Conservation (phyloP, 2,329 filamentous ascomycete genomes). For the Coleophoma crateriformis region DNA sequence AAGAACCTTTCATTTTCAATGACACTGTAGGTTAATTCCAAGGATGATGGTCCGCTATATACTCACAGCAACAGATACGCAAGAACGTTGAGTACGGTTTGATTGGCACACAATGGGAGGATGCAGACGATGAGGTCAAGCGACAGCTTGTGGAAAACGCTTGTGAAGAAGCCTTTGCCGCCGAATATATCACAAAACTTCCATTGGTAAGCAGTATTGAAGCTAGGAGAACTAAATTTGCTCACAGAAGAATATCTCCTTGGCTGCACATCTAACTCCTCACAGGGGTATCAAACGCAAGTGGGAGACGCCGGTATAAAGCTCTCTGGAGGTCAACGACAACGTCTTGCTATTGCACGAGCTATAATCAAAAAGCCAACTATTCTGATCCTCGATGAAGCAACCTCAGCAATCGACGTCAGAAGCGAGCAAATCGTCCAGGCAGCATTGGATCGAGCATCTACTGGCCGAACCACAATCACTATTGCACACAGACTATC, state of each 20-base stretch:
- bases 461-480: conserved; percentile 78
- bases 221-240: too few relatives aligned
- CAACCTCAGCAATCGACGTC: conserved; percentile 66
- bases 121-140: conserved; percentile 49
- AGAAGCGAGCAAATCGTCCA: conserved; percentile 90
- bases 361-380: conserved; percentile 43
- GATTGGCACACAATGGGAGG: conserved; percentile 44
- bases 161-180: conserved; percentile 61
- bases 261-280: background rate
- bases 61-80: conserved; percentile 33
- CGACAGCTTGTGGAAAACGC: conserved; percentile 55
- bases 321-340: conserved; percentile 76
- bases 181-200: conserved; percentile 42
- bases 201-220: conserved; percentile 34
- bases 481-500: conserved; percentile 90
- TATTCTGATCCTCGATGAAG: conserved; percentile 56
- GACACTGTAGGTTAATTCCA: conserved; percentile 42
- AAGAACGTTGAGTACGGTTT: conserved; percentile 58
- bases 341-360: conserved; percentile 70
- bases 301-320: conserved; percentile 22
- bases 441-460: conserved; percentile 72
- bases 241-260: too few relatives aligned
- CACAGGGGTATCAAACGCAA: conserved; percentile 14
- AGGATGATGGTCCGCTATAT: conserved; percentile 23
- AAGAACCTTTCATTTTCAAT: conserved; percentile 48